Evolutionary conservation across 176 grass and related monocot genomes (phyloP), one percentile per base, ranked within the genome.

Genomic region (Chloris gayana): DNA sequence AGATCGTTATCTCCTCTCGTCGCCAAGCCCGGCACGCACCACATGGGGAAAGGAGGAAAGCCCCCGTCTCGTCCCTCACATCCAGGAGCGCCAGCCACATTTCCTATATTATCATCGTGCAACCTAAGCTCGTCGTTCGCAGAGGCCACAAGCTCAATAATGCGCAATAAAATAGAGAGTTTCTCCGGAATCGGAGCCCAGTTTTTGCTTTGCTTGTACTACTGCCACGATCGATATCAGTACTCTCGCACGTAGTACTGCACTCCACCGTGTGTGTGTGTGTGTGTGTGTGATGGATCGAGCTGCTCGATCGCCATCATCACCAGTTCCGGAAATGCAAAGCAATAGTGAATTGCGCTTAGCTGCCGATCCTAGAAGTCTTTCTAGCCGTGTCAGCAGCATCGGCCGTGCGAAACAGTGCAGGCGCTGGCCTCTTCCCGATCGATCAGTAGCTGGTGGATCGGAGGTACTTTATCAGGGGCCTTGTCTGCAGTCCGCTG

Each of bases 31-130:
- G 82, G 82, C 81, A 80, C 45, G 61, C 72, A n/a, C n/a, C n/a
- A 78, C 87, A 85, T 85, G 83, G 65, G 63, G 70, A 25, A 65
- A 72, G 71, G 64, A n/a, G n/a, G n/a, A n/a, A n/a, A n/a, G n/a
- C n/a, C n/a, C 24, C 58, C 9, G 31, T 47, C 46, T 49, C 37
- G 41, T 65, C 75, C 75, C 75, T 41, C 53, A 7, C 59, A 4
- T 57, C 74, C 56, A 70, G 21, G 56, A 26, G 19, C 13, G 10
- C 30, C 19, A 42, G 22, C 41, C 60, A 47, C 50, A 78, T 85
- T 78, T 63, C 42, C 22, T 78, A 71, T 15, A 70, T 84, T 77
- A 70, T 33, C 30, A 69, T 17, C 27, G 32, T 17, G 10, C 27
- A 32, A 0, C 0, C 24, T 22, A 0, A 26, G 74, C 74, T 60